Conservation (phyloP, 345 rosid genomes). For the Anacardium occidentale region DNA sequence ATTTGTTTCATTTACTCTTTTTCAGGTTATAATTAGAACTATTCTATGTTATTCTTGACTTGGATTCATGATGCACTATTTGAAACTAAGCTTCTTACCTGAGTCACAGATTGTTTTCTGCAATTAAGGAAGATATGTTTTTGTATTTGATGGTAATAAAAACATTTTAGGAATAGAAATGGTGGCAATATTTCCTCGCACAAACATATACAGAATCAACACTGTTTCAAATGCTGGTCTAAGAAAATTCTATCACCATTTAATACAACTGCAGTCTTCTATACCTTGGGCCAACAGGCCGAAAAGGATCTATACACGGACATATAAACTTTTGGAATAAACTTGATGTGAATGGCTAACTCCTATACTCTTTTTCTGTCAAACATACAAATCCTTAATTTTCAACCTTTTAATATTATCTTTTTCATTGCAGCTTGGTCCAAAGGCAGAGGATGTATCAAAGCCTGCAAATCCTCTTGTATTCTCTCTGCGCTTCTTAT, state of each 20-base stretch:
- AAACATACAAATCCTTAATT: not conserved
- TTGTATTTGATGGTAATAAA: not conserved
- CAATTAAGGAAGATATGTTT: not conserved
- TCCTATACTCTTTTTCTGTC: not conserved
- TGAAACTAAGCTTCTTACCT: not conserved
- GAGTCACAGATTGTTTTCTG: not conserved
- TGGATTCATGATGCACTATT: not conserved
- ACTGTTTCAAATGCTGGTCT: not conserved
- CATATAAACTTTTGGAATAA: not conserved
- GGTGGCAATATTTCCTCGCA: too few species aligned
- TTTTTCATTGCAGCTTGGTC: constrained; percentile 70
- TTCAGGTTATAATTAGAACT: not conserved
- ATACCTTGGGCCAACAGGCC: not conserved
- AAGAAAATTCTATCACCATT: not conserved
- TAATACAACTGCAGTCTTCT: not conserved
- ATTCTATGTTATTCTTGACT: not conserved
- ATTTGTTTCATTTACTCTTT: not conserved
- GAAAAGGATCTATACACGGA: not conserved
- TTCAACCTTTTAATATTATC: not conserved
- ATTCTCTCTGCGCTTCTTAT: constrained; percentile 61
- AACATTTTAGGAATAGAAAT: not conserved
- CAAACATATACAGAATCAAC: not conserved
- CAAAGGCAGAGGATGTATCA: constrained; percentile 79
- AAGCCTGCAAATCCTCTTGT: constrained; percentile 68
- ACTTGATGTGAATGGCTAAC: not conserved